phyloP scores from a whole-genome alignment of 1,284 basidiomycete species.

The Phlebopus sp. region DNA sequence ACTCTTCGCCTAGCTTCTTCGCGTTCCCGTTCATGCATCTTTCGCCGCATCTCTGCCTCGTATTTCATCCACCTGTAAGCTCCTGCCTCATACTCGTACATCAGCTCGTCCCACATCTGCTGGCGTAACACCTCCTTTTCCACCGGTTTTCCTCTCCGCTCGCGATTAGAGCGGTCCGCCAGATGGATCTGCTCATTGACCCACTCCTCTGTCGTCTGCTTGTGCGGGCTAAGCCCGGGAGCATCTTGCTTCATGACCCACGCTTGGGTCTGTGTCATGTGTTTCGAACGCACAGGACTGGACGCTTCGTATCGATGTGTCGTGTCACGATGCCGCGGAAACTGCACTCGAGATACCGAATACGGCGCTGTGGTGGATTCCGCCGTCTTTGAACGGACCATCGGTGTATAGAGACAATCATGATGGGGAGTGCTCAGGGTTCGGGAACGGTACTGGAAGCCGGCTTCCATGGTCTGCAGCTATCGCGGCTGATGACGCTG shows the following conservation, averaged over 20 bases:
- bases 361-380: constrained; percentile 13
- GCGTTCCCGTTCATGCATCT: constrained; percentile 39
- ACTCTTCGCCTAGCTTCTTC: constrained; percentile 42
- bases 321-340: constrained; percentile 22
- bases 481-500: constrained; percentile 11
- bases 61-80: constrained; percentile 51
- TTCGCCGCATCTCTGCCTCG: constrained; percentile 42
- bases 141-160: constrained; percentile 19
- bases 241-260: constrained; percentile 57
- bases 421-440: constrained; percentile 15
- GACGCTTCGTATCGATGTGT: constrained; percentile 22
- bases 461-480: constrained; percentile 25
- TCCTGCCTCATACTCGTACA: constrained; percentile 48
- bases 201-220: constrained; percentile 58
- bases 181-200: constrained; percentile 49
- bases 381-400: constrained; percentile 23
- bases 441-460: constrained; percentile 29
- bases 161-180: constrained; percentile 28
- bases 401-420: constrained; percentile 18
- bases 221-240: constrained; percentile 40
- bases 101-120: constrained; percentile 48
- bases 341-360: constrained; percentile 19
- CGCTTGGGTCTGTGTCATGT: constrained; percentile 46
- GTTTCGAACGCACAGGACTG: constrained; percentile 35
- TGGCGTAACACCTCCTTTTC: constrained; percentile 32